Evolutionary conservation across 2,329 filamentous ascomycete genomes (phyloP), one percentile per base, ranked within the genome.

Genomic region (Fusarium sp.): DNA sequence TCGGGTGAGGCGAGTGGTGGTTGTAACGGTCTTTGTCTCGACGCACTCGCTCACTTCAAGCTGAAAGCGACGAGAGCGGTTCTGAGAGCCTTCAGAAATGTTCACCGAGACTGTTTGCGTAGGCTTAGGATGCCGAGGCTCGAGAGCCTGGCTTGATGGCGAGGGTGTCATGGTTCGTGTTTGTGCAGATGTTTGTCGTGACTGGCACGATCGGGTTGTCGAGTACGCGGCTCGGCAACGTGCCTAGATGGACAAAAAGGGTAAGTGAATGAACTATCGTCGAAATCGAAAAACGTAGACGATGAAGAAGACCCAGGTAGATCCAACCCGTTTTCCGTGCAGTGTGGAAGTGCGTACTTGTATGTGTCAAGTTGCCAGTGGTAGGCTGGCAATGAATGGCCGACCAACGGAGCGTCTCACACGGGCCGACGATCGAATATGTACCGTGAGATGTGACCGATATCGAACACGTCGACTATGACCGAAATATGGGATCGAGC

Each of bases 1-100:
- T 87, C 81, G 92, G 73, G 94, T 94, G 2, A 95, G 97, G 1
- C 94, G 97, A 1, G 95, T 98, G 0, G 95, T 98, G 0, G 96
- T 98, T 2, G 95, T 98, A 71, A 98, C 91, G 12, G 89, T 92
- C 81, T 90, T 92, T 17, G 90, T 92, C 82, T 92, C 90, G 78
- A 92, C 88, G 74, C 89, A 92, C 77, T 92, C 90, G 69, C 88
- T 88, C 55, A 92, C 84, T 71, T 90, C 87, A 74, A 92, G 88
- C 76, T 89, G 87, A 75, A 83, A 85, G 74, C 76, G 84, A 68
- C 78, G 81, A 73, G 75, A 78, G 68, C 79, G 79, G 58, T 78
- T 79, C 65, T 79, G 76, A 16, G 83, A 78, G 62, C 80, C 80
- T 64, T 87, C 85, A 53, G 84, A 83, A 64, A 85, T 85, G 72